Percentiles rank a stretch among this genome's conserved stretches.
These are phyloP conservation scores for Polygonum aviculare DNA, from an alignment of 148 eudicot genomes.

Conservation along the genomic window DNA sequence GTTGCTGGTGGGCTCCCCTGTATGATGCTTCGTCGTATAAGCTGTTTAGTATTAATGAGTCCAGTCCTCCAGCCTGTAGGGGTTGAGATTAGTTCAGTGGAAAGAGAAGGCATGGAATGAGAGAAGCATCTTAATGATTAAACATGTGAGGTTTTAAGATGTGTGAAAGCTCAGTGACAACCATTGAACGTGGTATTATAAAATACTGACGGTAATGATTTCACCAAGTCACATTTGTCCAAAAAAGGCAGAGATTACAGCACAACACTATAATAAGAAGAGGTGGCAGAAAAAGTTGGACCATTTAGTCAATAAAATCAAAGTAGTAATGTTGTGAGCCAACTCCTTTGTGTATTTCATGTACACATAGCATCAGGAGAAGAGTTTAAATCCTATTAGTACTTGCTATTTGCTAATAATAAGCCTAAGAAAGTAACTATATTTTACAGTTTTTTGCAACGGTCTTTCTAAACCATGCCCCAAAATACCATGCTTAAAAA, in stretches of 20 bases:
- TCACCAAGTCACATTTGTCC: neutral
- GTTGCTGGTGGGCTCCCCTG: slow-evolving; percentile 79
- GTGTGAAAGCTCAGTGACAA: neutral
- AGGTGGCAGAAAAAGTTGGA: neutral
- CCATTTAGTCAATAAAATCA: neutral
- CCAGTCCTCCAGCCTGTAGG: slow-evolving; percentile 85
- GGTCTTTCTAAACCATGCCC: too few relatives aligned
- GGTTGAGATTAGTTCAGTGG: neutral
- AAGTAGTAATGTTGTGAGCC: neutral
- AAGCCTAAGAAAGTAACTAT: neutral
- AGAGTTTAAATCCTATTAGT: neutral
- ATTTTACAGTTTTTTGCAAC: too few relatives aligned
- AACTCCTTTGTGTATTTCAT: neutral
- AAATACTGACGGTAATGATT: neutral
- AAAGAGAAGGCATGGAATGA: neutral
- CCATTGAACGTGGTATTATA: neutral
- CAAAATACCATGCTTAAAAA: too few relatives aligned
- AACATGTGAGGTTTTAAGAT: neutral
- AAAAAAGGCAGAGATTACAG: neutral
- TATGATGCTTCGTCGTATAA: slow-evolving; percentile 81
- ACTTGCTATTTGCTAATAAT: neutral
- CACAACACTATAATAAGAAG: neutral
- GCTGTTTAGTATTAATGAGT: slow-evolving; percentile 72
- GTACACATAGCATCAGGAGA: neutral
- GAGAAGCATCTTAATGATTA: neutral